These are phyloP conservation scores for Paracamarosporium sp. DNA, from an alignment of 2,329 filamentous ascomycete species.

Conservation along the genomic window DNA sequence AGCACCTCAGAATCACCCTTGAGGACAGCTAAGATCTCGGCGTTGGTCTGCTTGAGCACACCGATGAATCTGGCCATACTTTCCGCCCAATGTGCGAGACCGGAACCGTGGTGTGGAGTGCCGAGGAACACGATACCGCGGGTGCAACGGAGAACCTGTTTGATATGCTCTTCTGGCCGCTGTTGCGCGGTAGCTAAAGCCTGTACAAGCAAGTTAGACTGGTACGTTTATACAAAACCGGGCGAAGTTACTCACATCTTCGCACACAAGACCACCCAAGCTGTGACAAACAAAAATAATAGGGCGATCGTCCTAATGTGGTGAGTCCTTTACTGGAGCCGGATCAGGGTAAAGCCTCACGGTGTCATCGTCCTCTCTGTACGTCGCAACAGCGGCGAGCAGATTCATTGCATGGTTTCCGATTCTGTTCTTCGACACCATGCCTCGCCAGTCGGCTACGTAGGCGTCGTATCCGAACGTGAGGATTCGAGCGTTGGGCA, in stretches of 20 bases:
- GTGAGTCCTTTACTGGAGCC: too few species aligned
- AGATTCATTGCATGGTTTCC: slow-evolving; percentile 39
- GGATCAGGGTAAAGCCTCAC: too few species aligned
- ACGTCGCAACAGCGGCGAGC: slow-evolving; percentile 23
- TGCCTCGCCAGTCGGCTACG: slow-evolving; percentile 27
- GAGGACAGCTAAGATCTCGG: slow-evolving; percentile 19
- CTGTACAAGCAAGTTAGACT: not conserved
- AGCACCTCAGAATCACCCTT: slow-evolving; percentile 36
- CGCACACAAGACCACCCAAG: slow-evolving; percentile 35
- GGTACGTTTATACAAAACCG: not conserved
- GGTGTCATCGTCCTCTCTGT: slow-evolving; percentile 12
- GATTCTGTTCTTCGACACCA: slow-evolving; percentile 35
- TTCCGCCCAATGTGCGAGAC: slow-evolving; percentile 38
- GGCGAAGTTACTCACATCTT: slow-evolving; percentile 34
- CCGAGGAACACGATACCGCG: slow-evolving; percentile 45
- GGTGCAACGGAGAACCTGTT: slow-evolving; percentile 29
- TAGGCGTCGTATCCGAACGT: slow-evolving; percentile 23
- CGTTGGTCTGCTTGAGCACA: slow-evolving; percentile 37
- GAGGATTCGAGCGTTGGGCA: slow-evolving; percentile 14
- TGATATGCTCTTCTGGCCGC: slow-evolving; percentile 30
- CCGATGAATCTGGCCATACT: slow-evolving; percentile 31
- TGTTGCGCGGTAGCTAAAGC: slow-evolving; percentile 11
- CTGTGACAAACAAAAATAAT: slow-evolving; percentile 41
- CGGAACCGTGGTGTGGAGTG: slow-evolving; percentile 44
- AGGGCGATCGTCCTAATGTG: slow-evolving; percentile 28